phyloP scores from a whole-genome alignment of 345 rosid species.

The Eucalyptus microcorys region DNA sequence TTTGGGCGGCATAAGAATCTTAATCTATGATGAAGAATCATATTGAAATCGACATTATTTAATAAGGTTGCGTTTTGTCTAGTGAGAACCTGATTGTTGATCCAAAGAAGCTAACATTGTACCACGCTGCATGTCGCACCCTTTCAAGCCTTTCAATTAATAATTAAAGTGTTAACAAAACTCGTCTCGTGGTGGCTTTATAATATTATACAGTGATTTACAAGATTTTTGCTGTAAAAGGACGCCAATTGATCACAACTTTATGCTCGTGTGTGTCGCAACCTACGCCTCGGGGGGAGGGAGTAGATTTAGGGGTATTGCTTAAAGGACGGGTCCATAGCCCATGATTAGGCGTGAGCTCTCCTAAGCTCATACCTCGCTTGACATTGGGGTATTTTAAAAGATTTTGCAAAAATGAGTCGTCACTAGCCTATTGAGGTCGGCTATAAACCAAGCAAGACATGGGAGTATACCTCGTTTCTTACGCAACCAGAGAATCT shows the following conservation, averaged over 20 bases:
- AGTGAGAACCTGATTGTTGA: background rate
- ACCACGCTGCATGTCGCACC: background rate
- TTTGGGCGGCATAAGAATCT: background rate
- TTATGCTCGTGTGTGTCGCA: background rate
- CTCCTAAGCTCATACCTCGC: too few relatives aligned
- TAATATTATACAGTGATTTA: background rate
- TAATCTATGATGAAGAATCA: background rate
- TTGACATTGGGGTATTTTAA: too few relatives aligned
- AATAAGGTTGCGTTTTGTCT: background rate
- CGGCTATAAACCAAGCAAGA: too few relatives aligned
- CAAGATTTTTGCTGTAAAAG: background rate
- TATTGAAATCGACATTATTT: background rate
- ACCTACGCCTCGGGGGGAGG: too few relatives aligned
- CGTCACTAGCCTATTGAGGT: too few relatives aligned
- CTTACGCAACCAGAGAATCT: too few relatives aligned
- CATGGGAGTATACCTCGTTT: too few relatives aligned
- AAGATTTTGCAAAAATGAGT: too few relatives aligned
- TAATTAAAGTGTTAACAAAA: background rate
- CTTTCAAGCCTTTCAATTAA: background rate
- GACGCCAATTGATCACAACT: background rate
- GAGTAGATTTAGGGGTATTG: too few relatives aligned
- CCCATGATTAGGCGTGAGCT: too few relatives aligned
- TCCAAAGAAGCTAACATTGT: background rate
- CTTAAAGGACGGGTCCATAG: too few relatives aligned
- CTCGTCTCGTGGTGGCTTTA: background rate